Evolutionary conservation across 1,284 basidiomycete genomes (phyloP).

Genomic region (Ceratobasidium sp.): DNA sequence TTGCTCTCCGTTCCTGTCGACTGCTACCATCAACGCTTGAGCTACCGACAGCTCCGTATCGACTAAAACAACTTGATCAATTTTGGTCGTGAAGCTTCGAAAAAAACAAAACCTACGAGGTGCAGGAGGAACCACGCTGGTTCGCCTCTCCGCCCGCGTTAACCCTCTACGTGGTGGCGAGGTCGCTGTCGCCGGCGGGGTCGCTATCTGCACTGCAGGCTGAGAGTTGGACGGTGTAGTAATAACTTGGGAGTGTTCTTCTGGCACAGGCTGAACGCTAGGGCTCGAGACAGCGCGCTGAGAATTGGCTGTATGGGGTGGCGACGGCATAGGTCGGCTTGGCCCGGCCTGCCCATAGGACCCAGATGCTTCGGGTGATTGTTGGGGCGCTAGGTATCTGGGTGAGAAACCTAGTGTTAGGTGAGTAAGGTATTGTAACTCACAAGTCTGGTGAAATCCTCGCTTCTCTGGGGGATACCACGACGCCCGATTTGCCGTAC

Average conservation of each 20-base stretch:
- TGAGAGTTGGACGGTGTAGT: not conserved
- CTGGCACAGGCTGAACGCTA: not conserved
- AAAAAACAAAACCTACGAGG: slow-evolving; percentile 2
- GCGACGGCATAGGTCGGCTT: slow-evolving; percentile 10
- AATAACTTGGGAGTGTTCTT: not conserved
- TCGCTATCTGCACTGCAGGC: not conserved
- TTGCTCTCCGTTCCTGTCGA: slow-evolving; percentile 28
- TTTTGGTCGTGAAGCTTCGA: too few species aligned
- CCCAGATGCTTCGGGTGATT: slow-evolving; percentile 16
- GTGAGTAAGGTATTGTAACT: not conserved
- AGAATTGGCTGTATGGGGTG: slow-evolving; percentile 7
- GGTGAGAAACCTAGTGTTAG: not conserved
- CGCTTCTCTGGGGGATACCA: slow-evolving; percentile 37
- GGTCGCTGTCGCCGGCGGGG: not conserved
- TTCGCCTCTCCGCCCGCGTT: slow-evolving; percentile 7
- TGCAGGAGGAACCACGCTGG: slow-evolving; percentile 18
- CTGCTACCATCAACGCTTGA: slow-evolving; percentile 31
- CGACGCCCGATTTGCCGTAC: slow-evolving; percentile 14
- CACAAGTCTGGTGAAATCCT: slow-evolving; percentile 14
- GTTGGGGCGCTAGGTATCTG: not conserved
- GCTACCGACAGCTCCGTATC: slow-evolving; percentile 22
- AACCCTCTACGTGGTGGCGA: slow-evolving; percentile 8
- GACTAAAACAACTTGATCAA: slow-evolving; percentile 3
- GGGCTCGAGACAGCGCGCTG: not conserved
- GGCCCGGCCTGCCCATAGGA: slow-evolving; percentile 32